phyloP scores from a whole-genome alignment of 148 eudicot genomes.

The Hydrangea macrophylla region DNA sequence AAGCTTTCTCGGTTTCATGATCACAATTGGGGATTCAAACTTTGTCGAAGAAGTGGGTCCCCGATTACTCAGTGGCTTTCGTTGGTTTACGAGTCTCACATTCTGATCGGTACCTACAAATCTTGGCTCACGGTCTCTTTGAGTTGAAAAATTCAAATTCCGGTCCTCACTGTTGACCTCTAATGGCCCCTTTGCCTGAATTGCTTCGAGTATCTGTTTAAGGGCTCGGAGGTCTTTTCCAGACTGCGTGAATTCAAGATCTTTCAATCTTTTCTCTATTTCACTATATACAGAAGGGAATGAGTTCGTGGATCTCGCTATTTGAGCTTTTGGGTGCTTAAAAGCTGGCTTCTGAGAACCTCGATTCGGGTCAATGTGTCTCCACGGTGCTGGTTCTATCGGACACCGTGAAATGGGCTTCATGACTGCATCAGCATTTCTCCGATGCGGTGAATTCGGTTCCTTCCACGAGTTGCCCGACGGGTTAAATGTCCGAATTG shows the following conservation, averaged over 20 bases:
- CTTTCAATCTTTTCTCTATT: conserved; percentile 79
- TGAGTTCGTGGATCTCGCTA: conserved; percentile 33
- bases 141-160: conserved; percentile 23
- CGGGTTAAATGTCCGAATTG: conserved; percentile 45
- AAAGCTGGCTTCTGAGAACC: conserved; percentile 53
- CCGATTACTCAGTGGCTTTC: conserved; percentile 22
- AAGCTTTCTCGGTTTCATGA: conserved; percentile 87
- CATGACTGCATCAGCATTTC: conserved; percentile 48
- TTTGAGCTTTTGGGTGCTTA: conserved; percentile 35
- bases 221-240: conserved; percentile 93
- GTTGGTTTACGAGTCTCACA: too few species aligned
- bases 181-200: conserved; percentile 70
- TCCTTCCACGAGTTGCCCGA: conserved; percentile 56
- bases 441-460: conserved; percentile 69
- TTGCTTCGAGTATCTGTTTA: conserved; percentile 84
- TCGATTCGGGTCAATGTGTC: conserved; percentile 44
- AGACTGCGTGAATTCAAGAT: conserved; percentile 77
- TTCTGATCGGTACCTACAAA: conserved; percentile 25
- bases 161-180: conserved; percentile 44
- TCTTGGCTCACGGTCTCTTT: conserved; percentile 29
- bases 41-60: conserved; percentile 28
- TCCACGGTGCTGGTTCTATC: conserved; percentile 93
- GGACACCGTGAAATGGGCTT: conserved; percentile 63
- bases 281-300: conserved; percentile 73
- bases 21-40: conserved; percentile 72